Evolutionary conservation across 495 filamentous ascomycete genomes (phyloP), one percentile per base, ranked within the genome.

Genomic region (Aspergillus bridgeri): DNA sequence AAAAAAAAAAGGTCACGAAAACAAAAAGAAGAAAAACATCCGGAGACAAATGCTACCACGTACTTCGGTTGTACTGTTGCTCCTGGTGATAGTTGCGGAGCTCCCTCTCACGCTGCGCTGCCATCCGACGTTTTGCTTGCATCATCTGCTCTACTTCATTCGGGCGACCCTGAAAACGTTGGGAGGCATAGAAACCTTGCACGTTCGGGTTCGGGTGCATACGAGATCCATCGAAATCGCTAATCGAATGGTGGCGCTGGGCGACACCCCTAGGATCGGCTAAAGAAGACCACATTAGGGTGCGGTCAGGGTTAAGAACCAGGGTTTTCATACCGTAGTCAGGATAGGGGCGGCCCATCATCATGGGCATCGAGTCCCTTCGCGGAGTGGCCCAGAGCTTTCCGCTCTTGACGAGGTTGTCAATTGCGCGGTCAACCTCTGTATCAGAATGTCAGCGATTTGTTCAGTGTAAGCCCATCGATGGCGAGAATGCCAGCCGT

Each of bases 21-120:
- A 38, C 51, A 53, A 61, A 58, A 62, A 60, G 64, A 60, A 62
- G 56, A 62, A 63, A 64, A 66, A 50, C 48, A 53, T 58, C 64
- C 59, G 68, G 69, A 66, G 60, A 64, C 60, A 70, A 63, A 77
- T 66, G 70, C 76, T 82, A 77, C 75, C 78, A 83, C 83, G 73
- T 82, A 98, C 94, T 96, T 88, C 93, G 87, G 79, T 97, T 95
- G 82, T 95, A 98, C 85, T 98, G 94, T 83, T 98, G 94, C 82
- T 98, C 94, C 80, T 97, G 94, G 77, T 98, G 94, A 80, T 97
- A 98, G 77, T 98, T 98, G 76, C 94, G 91, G 75, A 98, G 86
- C 80, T 98, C 94, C 75, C 95, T 89, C 82, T 98, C 94, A 76
- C 94, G 90, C 77, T 96, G 93, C 76, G 94, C 94, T 59, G 94